These are phyloP conservation scores for Citrullus colocynthis DNA, from an alignment of 306 rosid species.

Conservation along the genomic window DNA sequence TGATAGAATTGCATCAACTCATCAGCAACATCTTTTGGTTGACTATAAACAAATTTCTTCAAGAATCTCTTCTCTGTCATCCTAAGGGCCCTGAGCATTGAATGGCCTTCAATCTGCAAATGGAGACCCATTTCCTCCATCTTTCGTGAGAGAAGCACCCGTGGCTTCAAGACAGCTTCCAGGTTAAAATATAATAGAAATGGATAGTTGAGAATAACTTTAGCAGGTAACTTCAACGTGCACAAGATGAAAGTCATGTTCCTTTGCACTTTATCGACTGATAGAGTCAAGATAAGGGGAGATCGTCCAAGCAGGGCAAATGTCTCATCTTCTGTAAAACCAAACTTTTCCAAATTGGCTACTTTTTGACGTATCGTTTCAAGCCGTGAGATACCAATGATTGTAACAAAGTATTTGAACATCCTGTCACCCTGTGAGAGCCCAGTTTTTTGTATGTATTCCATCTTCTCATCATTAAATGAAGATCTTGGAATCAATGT, in stretches of 20 bases:
- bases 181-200: conserved; percentile 36
- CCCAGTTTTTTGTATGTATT: conserved; percentile 36
- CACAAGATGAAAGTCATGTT: conserved; percentile 65
- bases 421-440: conserved; percentile 33
- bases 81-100: conserved; percentile 33
- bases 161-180: conserved; percentile 59
- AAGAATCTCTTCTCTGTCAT: conserved; percentile 61
- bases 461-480: conserved; percentile 56
- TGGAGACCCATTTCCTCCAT: conserved; percentile 37
- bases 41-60: conserved; percentile 26
- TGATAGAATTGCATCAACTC: conserved; percentile 47
- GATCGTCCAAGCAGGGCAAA: conserved; percentile 34
- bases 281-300: conserved; percentile 46
- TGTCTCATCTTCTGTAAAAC: conserved; percentile 54
- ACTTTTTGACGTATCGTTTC: conserved; percentile 54
- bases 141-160: conserved; percentile 39
- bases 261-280: conserved; percentile 76
- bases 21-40: conserved; percentile 35
- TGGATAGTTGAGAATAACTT: conserved; percentile 33
- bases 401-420: conserved; percentile 59
- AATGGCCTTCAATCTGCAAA: conserved; percentile 12
- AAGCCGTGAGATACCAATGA: conserved; percentile 53
- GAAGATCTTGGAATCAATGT: conserved; percentile 50
- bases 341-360: conserved; percentile 42
- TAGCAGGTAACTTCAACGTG: conserved; percentile 58